Conservation (phyloP, 2,329 filamentous ascomycete genomes). For the Aspergillus candidus region DNA sequence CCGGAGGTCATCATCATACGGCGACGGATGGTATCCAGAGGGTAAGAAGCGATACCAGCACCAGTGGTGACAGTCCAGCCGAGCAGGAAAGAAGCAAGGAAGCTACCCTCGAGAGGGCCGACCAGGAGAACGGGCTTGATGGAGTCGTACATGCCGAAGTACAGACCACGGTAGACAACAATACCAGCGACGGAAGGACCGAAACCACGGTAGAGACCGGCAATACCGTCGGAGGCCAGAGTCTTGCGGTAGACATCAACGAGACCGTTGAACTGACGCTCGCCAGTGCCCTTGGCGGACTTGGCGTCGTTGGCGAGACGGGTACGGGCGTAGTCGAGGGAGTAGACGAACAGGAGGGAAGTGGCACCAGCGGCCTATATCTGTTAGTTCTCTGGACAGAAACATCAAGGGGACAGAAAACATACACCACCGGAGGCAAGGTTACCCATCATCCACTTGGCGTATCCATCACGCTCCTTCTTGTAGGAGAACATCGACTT, state of each 20-base stretch:
- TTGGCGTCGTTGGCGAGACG: constrained; percentile 99
- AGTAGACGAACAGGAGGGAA: constrained; percentile 99
- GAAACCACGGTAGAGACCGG: constrained; percentile 99
- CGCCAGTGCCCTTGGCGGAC: constrained; percentile 89
- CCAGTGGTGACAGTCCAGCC: constrained; percentile 99
- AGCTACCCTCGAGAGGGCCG: constrained; percentile 91
- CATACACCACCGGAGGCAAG: constrained; percentile 98
- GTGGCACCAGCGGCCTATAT: constrained; percentile 90
- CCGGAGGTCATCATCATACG: constrained; percentile 99
- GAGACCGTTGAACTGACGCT: constrained; percentile 99
- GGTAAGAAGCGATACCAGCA: constrained; percentile 99
- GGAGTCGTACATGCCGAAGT: constrained; percentile 99
- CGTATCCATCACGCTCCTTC: constrained; percentile 98
- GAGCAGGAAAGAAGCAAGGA: constrained; percentile 98
- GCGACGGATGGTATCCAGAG: constrained; percentile 99
- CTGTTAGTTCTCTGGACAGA: constrained; percentile 11
- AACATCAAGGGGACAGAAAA: too few species aligned
- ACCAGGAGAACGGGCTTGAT: constrained; percentile 97
- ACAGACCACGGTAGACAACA: constrained; percentile 99
- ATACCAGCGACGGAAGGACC: constrained; percentile 99
- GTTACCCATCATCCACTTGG: constrained; percentile 99
- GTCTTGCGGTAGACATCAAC: constrained; percentile 99
- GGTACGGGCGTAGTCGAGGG: constrained; percentile 99
- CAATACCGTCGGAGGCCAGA: constrained; percentile 94
- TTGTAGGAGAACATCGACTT: constrained; percentile 99